Evolutionary conservation across 768 basidiomycete genomes (phyloP).

Genomic region (Russula emetica): DNA sequence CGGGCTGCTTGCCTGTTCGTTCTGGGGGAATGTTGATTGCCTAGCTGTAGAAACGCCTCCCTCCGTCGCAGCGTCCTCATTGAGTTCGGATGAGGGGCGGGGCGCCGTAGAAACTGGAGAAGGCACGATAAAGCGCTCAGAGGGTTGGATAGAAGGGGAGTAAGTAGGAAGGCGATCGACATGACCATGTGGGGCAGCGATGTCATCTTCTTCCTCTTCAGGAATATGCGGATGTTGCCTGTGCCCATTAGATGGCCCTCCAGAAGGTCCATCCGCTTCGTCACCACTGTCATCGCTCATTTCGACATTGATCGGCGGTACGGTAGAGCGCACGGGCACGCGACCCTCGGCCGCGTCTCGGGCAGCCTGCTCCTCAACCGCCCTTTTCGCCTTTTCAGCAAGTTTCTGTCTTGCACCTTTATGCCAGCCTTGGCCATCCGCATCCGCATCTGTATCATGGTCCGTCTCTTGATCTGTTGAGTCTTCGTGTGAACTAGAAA

Average conservation of each 20-base stretch:
- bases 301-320: conserved; percentile 70
- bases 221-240: conserved; percentile 52
- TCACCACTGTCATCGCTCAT: conserved; percentile 79
- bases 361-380: conserved; percentile 54
- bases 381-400: conserved; percentile 63
- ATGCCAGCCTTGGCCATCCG: conserved; percentile 57
- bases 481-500: conserved; percentile 59
- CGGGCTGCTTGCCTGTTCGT: neutral
- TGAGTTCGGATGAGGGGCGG: conserved; percentile 5
- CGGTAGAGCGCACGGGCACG: conserved; percentile 34
- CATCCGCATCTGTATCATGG: conserved; percentile 48
- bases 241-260: neutral
- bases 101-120: conserved; percentile 30
- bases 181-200: neutral
- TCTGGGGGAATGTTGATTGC: conserved; percentile 30
- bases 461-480: conserved; percentile 48
- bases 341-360: conserved; percentile 41
- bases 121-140: conserved; percentile 35
- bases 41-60: conserved; percentile 33
- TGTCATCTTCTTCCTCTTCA: conserved; percentile 66
- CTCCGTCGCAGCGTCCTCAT: conserved; percentile 19
- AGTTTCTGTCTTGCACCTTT: conserved; percentile 60
- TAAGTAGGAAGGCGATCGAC: conserved; percentile 1
- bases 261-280: conserved; percentile 42
- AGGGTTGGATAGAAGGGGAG: conserved; percentile 31